A percentile compares a stretch with the other conserved stretches of the same genome.
These are phyloP conservation scores for Rubroshorea leprosula DNA, from an alignment of 345 rosid genomes.

Conservation along the genomic window DNA sequence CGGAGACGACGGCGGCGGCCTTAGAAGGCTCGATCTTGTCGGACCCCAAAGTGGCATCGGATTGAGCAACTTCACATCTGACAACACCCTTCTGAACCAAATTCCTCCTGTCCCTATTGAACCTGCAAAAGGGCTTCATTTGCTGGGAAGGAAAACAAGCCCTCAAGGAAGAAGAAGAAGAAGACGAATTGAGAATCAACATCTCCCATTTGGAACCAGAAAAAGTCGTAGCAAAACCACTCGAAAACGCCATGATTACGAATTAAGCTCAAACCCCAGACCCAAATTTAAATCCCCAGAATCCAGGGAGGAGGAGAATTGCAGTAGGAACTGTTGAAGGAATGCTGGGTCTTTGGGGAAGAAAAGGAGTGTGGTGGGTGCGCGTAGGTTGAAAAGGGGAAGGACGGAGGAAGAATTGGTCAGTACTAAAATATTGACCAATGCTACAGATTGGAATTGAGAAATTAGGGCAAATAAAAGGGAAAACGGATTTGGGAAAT, in stretches of 20 bases:
- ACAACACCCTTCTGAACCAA: conserved; percentile 27
- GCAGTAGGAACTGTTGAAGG: not conserved
- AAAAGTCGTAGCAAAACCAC: conserved; percentile 27
- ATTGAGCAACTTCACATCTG: conserved; percentile 35
- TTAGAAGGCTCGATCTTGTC: conserved; percentile 18
- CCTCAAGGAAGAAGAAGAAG: conserved; percentile 22
- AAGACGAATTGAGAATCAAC: conserved; percentile 31
- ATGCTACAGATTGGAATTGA: not conserved
- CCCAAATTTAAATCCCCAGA: conserved; percentile 16
- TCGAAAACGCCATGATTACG: conserved; percentile 38
- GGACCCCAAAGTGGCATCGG: conserved; percentile 19
- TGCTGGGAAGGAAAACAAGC: conserved; percentile 28
- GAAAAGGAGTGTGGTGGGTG: conserved; percentile 1
- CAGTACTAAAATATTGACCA: conserved; percentile 20
- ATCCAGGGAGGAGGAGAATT: not conserved
- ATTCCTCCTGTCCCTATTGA: conserved; percentile 21
- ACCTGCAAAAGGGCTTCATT: conserved; percentile 21
- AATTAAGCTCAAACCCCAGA: not conserved
- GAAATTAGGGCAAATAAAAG: not conserved
- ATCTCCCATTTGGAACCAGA: conserved; percentile 42
- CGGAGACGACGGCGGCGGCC: conserved; percentile 41
- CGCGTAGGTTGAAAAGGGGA: not conserved
- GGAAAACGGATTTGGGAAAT: conserved; percentile 13
- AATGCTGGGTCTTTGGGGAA: conserved; percentile 3
- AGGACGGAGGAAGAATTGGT: conserved; percentile 10